phyloP scores from a whole-genome alignment of 345 rosid species.

The Populus tremula region DNA sequence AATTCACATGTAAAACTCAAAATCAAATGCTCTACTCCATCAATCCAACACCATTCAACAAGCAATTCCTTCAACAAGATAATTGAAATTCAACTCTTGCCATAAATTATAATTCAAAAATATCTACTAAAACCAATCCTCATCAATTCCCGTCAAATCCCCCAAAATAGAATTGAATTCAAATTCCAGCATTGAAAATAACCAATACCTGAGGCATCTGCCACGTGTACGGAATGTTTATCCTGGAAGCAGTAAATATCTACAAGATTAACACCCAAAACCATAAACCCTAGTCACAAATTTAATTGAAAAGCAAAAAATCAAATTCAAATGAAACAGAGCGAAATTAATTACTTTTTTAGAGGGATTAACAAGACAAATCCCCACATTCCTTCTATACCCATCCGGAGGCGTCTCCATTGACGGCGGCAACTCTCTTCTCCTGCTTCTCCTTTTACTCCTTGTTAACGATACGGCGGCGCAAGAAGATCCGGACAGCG shows the following conservation, averaged over 20 bases:
- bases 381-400: slow-evolving; percentile 29
- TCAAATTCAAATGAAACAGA: background rate
- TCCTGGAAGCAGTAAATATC: slow-evolving; percentile 26
- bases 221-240: slow-evolving; percentile 21
- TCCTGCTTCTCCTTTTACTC: background rate
- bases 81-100: background rate
- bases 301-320: background rate
- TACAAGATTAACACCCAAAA: slow-evolving; percentile 8
- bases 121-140: background rate
- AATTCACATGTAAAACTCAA: background rate
- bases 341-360: slow-evolving; percentile 1
- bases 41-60: too few species aligned
- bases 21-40: too few species aligned
- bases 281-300: background rate
- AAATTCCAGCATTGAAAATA: background rate
- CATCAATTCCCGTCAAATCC: background rate
- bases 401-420: slow-evolving; percentile 28
- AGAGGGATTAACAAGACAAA: slow-evolving; percentile 23
- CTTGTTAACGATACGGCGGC: background rate
- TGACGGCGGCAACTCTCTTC: background rate
- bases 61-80: background rate
- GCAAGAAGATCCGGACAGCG: slow-evolving; percentile 13
- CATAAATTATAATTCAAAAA: background rate
- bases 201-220: slow-evolving; percentile 33
- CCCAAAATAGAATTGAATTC: background rate